These are phyloP conservation scores for Raffaelea arxii DNA, from an alignment of 2,329 filamentous ascomycete species.

Conservation along the genomic window DNA sequence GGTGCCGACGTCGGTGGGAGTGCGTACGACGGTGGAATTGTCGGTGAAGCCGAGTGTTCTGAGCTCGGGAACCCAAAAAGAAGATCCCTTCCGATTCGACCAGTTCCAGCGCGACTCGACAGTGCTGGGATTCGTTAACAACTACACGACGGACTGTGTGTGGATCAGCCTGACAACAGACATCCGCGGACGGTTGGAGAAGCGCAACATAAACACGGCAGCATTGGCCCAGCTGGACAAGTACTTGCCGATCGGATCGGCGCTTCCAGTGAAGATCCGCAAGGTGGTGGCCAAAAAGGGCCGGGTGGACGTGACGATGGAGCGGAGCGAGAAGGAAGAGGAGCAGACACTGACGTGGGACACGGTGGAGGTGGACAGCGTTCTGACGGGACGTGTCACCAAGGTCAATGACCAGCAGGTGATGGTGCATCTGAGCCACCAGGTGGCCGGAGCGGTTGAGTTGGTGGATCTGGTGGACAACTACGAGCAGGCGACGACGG, in stretches of 20 bases:
- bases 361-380: slow-evolving; percentile 66
- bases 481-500: slow-evolving; percentile 69
- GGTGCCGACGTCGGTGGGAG: no score
- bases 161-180: slow-evolving; percentile 90
- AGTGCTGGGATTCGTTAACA: slow-evolving; percentile 84
- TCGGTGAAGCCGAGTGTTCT: slow-evolving; percentile 67
- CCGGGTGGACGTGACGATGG: slow-evolving; percentile 75
- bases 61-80: slow-evolving; percentile 27
- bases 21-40: no score
- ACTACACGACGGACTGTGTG: slow-evolving; percentile 65
- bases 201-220: no score
- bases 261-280: slow-evolving; percentile 70
- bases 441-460: slow-evolving; percentile 68
- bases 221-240: slow-evolving; percentile 64
- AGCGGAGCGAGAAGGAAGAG: slow-evolving; percentile 45
- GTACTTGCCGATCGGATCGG: slow-evolving; percentile 86
- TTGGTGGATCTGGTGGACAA: slow-evolving; percentile 80
- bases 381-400: slow-evolving; percentile 74
- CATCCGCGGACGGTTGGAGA: slow-evolving; percentile 75
- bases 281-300: slow-evolving; percentile 62
- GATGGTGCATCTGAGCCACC: slow-evolving; percentile 75
- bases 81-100: slow-evolving; percentile 58
- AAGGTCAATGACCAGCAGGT: slow-evolving; percentile 78
- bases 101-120: slow-evolving; percentile 62
- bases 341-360: slow-evolving; percentile 62